Conservation (phyloP, 2,329 filamentous ascomycete genomes). For the Monosporascus sp. region DNA sequence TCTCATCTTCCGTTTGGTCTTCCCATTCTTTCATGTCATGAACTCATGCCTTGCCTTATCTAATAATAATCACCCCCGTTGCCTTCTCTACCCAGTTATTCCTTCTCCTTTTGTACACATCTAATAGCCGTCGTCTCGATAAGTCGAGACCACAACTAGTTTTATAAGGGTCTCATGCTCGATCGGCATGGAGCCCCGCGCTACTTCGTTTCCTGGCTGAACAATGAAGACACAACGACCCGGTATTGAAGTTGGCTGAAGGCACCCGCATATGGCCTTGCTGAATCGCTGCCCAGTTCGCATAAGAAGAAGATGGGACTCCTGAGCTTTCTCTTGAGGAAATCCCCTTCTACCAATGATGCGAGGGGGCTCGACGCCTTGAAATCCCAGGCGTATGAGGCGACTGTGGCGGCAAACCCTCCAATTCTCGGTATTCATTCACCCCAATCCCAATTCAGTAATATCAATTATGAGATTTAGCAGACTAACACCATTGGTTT, state of each 20-base stretch:
- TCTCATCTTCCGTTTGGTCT: neutral
- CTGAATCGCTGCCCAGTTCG: neutral
- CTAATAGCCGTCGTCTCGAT: no score
- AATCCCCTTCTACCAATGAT: slow-evolving; percentile 12
- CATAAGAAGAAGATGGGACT: slow-evolving; percentile 27
- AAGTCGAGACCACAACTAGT: no score
- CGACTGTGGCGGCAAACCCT: slow-evolving; percentile 29
- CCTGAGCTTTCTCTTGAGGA: slow-evolving; percentile 29
- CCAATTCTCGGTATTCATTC: slow-evolving; percentile 31
- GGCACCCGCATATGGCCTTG: neutral
- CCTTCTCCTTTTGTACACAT: no score
- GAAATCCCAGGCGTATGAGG: slow-evolving; percentile 33
- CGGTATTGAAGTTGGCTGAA: neutral
- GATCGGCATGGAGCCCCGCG: neutral
- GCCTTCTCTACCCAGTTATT: no score
- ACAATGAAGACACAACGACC: neutral
- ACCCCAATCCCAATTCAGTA: slow-evolving; percentile 13
- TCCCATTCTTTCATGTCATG: no score
- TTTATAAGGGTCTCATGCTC: no score
- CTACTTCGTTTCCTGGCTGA: neutral
- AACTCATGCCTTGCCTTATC: no score
- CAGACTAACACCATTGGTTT: slow-evolving; percentile 5
- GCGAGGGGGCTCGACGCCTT: slow-evolving; percentile 15
- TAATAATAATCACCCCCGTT: no score
- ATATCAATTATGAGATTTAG: slow-evolving; percentile 10